phyloP scores from a whole-genome alignment of 106 monocot genomes.

The Allium sativum region DNA sequence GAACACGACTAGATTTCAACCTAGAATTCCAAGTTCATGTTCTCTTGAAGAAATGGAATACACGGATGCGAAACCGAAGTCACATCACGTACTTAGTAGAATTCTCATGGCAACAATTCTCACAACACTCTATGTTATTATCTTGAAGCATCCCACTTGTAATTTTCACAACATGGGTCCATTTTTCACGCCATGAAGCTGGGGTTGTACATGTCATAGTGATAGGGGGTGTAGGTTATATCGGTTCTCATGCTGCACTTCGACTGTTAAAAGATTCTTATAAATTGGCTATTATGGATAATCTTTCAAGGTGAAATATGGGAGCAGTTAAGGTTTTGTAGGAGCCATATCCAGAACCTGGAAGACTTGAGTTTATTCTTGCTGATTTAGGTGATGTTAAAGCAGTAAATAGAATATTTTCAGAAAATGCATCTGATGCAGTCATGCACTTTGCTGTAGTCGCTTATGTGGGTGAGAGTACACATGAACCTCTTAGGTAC shows the following conservation, averaged over 20 bases:
- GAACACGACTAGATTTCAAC: conserved; percentile 3
- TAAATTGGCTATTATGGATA: too few species aligned
- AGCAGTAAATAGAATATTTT: conserved; percentile 62
- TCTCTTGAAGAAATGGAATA: conserved; percentile 71
- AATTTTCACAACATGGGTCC: conserved; percentile 9
- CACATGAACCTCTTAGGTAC: too few species aligned
- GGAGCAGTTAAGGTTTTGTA: conserved; percentile 70
- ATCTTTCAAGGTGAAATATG: conserved; percentile 65
- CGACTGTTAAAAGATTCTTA: too few species aligned
- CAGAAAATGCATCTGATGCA: too few species aligned
- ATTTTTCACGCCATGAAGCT: too few species aligned
- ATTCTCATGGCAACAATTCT: conserved; percentile 42
- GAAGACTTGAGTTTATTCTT: too few species aligned
- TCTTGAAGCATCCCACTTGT: conserved; percentile 45
- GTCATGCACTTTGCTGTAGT: too few species aligned
- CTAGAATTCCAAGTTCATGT: conserved; percentile 33
- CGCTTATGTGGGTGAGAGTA: too few species aligned
- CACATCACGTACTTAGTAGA: conserved; percentile 40
- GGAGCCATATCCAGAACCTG: conserved; percentile 52
- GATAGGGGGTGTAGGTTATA: too few species aligned
- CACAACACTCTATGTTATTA: conserved; percentile 43
- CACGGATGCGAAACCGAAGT: conserved; percentile 34
- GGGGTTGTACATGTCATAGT: too few species aligned
- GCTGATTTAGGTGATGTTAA: conserved; percentile 73
- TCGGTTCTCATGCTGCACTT: too few species aligned